Conservation (phyloP, 371 early-diverging fungal species). For the Saksenaea oblongispora region DNA sequence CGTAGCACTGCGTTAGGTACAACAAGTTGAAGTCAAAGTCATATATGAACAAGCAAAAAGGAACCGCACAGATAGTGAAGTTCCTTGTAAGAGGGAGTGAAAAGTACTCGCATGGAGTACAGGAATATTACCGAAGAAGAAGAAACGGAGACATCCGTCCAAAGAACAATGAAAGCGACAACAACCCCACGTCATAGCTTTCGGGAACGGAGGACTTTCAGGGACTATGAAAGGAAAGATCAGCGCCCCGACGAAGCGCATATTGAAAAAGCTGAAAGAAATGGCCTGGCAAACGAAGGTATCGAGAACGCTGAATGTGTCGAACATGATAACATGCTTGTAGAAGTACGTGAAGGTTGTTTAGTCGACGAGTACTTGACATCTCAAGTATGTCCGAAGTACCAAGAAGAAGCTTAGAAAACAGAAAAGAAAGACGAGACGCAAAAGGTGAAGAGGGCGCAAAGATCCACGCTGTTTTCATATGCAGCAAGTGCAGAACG, state of each 20-base stretch:
- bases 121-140: not conserved
- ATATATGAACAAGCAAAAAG: not conserved
- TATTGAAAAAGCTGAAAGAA: not conserved
- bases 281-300: not conserved
- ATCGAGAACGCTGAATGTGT: not conserved
- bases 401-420: not conserved
- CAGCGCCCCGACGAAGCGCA: not conserved
- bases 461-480: not conserved
- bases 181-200: not conserved
- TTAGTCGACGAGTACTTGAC: conserved; percentile 4
- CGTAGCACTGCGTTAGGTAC: not conserved
- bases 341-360: not conserved
- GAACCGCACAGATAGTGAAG: not conserved
- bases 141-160: not conserved
- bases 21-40: not conserved
- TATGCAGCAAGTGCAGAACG: not conserved
- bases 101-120: not conserved
- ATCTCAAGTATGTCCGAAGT: conserved; percentile 2
- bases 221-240: not conserved
- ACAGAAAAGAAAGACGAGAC: not conserved
- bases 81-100: not conserved
- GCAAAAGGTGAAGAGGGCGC: not conserved
- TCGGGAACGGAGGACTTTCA: not conserved
- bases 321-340: not conserved
- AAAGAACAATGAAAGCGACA: not conserved